phyloP scores from a whole-genome alignment of 1,139 yeast species.

The Petasospora fabianii region DNA sequence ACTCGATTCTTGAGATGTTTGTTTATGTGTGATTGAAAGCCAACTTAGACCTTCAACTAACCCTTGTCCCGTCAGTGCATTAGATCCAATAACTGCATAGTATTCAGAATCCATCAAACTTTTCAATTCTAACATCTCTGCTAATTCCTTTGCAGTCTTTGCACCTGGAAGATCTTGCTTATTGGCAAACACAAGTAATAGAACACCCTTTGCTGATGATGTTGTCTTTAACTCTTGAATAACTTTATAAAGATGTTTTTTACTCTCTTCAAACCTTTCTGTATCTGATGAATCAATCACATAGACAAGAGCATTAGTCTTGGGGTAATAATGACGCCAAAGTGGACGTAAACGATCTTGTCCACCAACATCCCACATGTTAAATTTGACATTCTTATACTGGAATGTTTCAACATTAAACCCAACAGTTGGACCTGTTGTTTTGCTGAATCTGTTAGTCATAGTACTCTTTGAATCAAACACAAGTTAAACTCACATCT shows the following conservation, averaged over 20 bases:
- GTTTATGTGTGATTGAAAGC: slow-evolving; percentile 57
- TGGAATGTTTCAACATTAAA: slow-evolving; percentile 92
- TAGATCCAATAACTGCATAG: slow-evolving; percentile 76
- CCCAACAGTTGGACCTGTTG: slow-evolving; percentile 92
- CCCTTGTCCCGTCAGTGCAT: slow-evolving; percentile 74
- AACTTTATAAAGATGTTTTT: slow-evolving; percentile 72
- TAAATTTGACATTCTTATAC: slow-evolving; percentile 82
- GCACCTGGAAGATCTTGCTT: slow-evolving; percentile 77
- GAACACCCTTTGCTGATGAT: slow-evolving; percentile 76
- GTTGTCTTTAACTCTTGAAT: slow-evolving; percentile 48
- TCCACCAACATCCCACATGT: slow-evolving; percentile 98
- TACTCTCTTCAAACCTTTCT: slow-evolving; percentile 72
- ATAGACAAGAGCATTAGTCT: slow-evolving; percentile 89
- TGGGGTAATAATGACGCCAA: slow-evolving; percentile 95
- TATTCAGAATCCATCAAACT: slow-evolving; percentile 46
- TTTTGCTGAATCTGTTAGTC: slow-evolving; percentile 34
- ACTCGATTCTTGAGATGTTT: neutral
- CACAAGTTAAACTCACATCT: slow-evolving; percentile 33
- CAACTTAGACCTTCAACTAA: slow-evolving; percentile 71
- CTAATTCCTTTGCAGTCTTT: slow-evolving; percentile 61
- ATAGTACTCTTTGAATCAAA: neutral
- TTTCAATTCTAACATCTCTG: slow-evolving; percentile 54
- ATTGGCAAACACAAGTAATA: slow-evolving; percentile 82
- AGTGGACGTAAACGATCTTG: slow-evolving; percentile 86
- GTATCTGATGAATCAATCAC: slow-evolving; percentile 83